Conservation (phyloP, 1,139 yeast species). For the Meyerozyma athensensis region DNA sequence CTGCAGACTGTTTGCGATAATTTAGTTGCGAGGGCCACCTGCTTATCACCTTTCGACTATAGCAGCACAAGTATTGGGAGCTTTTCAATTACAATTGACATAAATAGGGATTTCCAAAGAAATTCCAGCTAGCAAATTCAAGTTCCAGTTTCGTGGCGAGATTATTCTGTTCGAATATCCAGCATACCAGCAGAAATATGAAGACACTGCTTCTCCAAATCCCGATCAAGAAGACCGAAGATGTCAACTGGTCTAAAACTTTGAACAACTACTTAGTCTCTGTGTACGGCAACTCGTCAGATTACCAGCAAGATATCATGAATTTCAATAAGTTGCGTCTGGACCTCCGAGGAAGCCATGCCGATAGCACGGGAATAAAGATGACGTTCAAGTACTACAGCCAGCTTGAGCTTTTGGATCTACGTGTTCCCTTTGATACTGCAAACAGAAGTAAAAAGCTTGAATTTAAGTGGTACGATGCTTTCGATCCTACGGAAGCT, state of each 20-base stretch:
- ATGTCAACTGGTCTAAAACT: constrained; percentile 63
- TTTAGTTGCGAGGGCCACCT: not conserved
- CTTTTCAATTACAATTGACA: not conserved
- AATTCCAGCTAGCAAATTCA: too few species aligned
- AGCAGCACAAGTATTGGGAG: too few species aligned
- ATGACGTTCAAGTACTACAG: constrained; percentile 71
- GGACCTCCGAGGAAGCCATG: constrained; percentile 55
- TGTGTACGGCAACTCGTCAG: constrained; percentile 59
- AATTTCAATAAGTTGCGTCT: constrained; percentile 57
- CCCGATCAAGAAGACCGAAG: constrained; percentile 52
- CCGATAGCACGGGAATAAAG: constrained; percentile 46
- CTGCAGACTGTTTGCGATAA: not conserved
- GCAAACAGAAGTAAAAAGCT: constrained; percentile 48
- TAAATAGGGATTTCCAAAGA: not conserved
- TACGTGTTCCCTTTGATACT: constrained; percentile 64
- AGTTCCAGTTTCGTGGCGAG: too few species aligned
- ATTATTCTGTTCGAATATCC: too few species aligned
- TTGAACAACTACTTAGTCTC: constrained; percentile 55
- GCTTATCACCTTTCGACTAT: too few species aligned
- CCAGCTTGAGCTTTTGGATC: constrained; percentile 73
- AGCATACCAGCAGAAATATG: too few species aligned
- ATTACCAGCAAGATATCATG: constrained; percentile 53
- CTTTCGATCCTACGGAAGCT: constrained; percentile 42
- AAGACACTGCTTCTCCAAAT: constrained; percentile 32
- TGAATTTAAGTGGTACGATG: constrained; percentile 79